Base-by-base conservation (phyloP, 495 filamentous ascomycete genomes). In the Penicillium cosmopolitanum region DNA sequence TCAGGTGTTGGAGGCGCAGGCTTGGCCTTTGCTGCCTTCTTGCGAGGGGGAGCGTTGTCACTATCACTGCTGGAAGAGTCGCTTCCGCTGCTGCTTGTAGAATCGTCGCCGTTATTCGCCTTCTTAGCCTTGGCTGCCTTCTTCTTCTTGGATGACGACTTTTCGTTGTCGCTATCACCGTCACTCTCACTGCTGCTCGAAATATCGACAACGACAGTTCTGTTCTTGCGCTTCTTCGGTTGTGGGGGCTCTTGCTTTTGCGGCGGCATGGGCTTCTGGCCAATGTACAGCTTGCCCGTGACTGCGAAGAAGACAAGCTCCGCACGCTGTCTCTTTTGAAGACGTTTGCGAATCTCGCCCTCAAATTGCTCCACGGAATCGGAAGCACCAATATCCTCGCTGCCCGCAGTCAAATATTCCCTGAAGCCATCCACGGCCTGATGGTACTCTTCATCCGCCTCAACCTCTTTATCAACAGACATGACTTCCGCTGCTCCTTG, bases 401-500 rank as follows among this genome's bases (percentile, higher is more conserved):
- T 66, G 4, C 61, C 68, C 16, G 60, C 61, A 8, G 65, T 62
- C 62, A 81, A 52, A 8, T 50, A 58, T 35, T 62, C 63, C 55
- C 77, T 69, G 53, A 81, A 78, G 3, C 69, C 63, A 11, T 78
- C 72, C 50, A 89, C 73, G 16, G 84, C 80, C 36, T 80, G 77
- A 42, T 84, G 75, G 56, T 90, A 90, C 43, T 81, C 70, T 52
- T 71, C 74, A 50, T 66, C 63, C 43, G 66, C 67, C 31, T 68
- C 51, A 33, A 65, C 66, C 36, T 80, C 75, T 13, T 68, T 64
- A 56, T 84, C 82, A 18, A 61, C 69, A 57, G 74, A 75, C 42
- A 78, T 78, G 53, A 84, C 76, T 38, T 85, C 80, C 53, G 80
- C 76, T 5, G 89, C 88, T 18, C 79, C 77, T 59, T 88, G 80